Percentiles rank a stretch among this genome's conserved stretches.
Evolutionary conservation across 345 rosid species (phyloP).

Genomic region (Kandelia obovata): DNA sequence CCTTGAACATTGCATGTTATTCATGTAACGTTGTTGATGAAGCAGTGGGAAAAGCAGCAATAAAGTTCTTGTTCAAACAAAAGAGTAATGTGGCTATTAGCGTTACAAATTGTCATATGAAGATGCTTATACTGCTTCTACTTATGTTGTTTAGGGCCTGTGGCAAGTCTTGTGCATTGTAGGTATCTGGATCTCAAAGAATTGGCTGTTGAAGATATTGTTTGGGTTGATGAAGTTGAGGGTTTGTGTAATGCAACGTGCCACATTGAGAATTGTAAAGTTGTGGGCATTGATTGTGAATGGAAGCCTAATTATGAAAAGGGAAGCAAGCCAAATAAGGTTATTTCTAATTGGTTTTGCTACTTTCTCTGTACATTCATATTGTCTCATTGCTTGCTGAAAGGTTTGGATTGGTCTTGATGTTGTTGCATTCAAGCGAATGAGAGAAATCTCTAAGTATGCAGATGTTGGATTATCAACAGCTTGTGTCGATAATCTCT

Average conservation of each 20-base stretch:
- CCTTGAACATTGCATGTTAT: background rate
- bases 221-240: conserved; percentile 76
- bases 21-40: background rate
- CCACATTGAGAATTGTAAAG: conserved; percentile 63
- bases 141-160: conserved; percentile 47
- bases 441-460: background rate
- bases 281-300: conserved; percentile 87
- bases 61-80: background rate
- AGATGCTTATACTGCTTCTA: conserved; percentile 11
- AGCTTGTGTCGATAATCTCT: background rate
- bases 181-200: conserved; percentile 62
- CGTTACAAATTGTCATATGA: conserved; percentile 6
- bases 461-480: too few species aligned
- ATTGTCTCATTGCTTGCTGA: too few species aligned
- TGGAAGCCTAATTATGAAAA: conserved; percentile 89
- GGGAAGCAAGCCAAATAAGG: conserved; percentile 78
- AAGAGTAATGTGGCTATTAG: background rate
- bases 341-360: conserved; percentile 22
- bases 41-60: background rate
- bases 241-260: conserved; percentile 50
- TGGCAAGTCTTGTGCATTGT: conserved; percentile 33
- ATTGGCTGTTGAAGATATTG: conserved; percentile 53
- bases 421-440: background rate
- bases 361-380: background rate
- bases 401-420: background rate